Percentiles rank a stretch among this genome's conserved stretches.
Conservation (phyloP, 192 early-diverging fungal species). For the Coemansia sp. region DNA sequence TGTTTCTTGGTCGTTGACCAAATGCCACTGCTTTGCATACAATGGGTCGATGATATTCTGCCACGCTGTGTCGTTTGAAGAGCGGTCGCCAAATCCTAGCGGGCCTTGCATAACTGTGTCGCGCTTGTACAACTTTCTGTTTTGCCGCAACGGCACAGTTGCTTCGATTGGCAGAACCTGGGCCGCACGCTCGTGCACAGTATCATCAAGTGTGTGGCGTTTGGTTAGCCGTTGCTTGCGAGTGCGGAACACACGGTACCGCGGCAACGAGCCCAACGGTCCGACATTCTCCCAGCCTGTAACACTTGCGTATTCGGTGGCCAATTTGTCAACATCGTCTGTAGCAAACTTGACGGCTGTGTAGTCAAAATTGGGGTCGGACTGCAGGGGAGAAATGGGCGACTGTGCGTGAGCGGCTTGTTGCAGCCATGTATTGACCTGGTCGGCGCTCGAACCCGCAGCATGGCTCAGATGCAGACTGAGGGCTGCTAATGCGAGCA, state of each 20-base stretch:
- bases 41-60: slow-evolving; percentile 46
- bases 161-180: slow-evolving; percentile 12
- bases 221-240: slow-evolving; percentile 5
- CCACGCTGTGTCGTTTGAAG: slow-evolving; percentile 16
- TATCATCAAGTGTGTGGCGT: not conserved
- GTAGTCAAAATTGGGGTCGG: slow-evolving; percentile 34
- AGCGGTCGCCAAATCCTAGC: slow-evolving; percentile 15
- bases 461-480: slow-evolving; percentile 5
- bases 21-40: slow-evolving; percentile 52
- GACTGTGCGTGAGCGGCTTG: slow-evolving; percentile 20
- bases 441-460: not conserved
- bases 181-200: not conserved
- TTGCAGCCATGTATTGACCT: slow-evolving; percentile 18
- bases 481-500: slow-evolving; percentile 10
- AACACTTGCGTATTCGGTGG: slow-evolving; percentile 17
- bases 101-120: not conserved
- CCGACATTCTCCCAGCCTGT: slow-evolving; percentile 45
- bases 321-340: slow-evolving; percentile 15
- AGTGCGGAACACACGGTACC: slow-evolving; percentile 44
- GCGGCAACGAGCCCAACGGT: slow-evolving; percentile 28
- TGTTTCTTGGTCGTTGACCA: slow-evolving; percentile 53
- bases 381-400: slow-evolving; percentile 21
- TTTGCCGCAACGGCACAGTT: slow-evolving; percentile 14
- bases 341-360: slow-evolving; percentile 38
- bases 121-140: slow-evolving; percentile 38